phyloP scores from a whole-genome alignment of 2,329 filamentous ascomycete species.

The Sporothrix variecibatus region DNA sequence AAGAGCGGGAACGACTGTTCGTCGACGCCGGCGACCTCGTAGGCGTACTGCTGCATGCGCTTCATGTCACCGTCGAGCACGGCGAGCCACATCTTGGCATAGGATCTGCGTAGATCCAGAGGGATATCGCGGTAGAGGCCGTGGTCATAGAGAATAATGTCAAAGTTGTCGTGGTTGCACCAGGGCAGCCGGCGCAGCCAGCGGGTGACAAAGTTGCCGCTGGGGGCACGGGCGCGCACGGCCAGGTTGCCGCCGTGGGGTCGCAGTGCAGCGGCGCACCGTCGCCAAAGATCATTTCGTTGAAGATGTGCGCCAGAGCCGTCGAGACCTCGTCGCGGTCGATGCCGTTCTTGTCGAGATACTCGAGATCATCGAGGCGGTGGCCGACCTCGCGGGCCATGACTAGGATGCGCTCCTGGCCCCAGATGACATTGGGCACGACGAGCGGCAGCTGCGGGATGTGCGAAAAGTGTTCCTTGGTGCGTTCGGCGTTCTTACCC shows the following conservation, averaged over 20 bases:
- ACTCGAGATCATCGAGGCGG: slow-evolving; percentile 85
- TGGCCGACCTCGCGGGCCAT: slow-evolving; percentile 91
- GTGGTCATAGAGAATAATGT: slow-evolving; percentile 95
- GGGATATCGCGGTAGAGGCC: slow-evolving; percentile 95
- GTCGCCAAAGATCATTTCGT: slow-evolving; percentile 97
- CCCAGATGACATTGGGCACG: slow-evolving; percentile 88
- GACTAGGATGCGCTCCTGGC: slow-evolving; percentile 83
- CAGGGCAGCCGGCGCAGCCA: slow-evolving; percentile 31
- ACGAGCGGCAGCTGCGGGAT: slow-evolving; percentile 73
- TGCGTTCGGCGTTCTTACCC: slow-evolving; percentile 77
- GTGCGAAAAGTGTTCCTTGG: slow-evolving; percentile 76
- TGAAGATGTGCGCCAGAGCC: slow-evolving; percentile 88
- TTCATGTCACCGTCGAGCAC: slow-evolving; percentile 87
- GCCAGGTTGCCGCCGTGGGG: slow-evolving; percentile 93
- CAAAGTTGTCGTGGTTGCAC: slow-evolving; percentile 70
- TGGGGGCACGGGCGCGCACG: slow-evolving; percentile 52
- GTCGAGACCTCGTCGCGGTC: slow-evolving; percentile 95
- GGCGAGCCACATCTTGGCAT: slow-evolving; percentile 96
- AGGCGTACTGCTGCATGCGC: slow-evolving; percentile 83
- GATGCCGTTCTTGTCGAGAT: slow-evolving; percentile 81
- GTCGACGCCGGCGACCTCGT: slow-evolving; percentile 83
- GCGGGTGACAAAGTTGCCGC: background rate
- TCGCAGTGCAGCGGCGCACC: slow-evolving; percentile 92
- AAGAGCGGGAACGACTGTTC: slow-evolving; percentile 94
- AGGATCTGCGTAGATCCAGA: slow-evolving; percentile 72